phyloP scores from a whole-genome alignment of 805 yeast species.

The Cyberlindnera lachancei region DNA sequence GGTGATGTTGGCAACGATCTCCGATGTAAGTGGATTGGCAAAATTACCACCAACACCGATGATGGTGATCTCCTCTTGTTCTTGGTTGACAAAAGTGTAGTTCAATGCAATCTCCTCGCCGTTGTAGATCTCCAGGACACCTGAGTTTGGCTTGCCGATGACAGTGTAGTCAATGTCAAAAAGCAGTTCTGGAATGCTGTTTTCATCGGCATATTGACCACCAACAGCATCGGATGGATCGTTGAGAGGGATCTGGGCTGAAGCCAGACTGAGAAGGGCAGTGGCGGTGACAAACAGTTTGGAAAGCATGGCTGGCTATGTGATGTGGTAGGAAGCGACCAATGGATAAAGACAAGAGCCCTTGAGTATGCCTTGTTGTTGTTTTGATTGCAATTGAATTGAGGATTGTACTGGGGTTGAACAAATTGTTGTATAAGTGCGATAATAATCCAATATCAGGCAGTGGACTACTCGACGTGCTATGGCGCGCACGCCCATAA shows the following conservation, averaged over 20 bases:
- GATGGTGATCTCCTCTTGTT: slow-evolving; percentile 41
- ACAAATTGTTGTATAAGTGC: no score
- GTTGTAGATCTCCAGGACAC: slow-evolving; percentile 33
- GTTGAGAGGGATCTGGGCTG: slow-evolving; percentile 13
- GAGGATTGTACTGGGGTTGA: no score
- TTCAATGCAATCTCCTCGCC: slow-evolving; percentile 47
- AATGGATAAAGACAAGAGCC: no score
- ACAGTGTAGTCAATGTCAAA: slow-evolving; percentile 43
- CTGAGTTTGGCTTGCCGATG: slow-evolving; percentile 34
- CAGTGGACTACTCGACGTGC: no score
- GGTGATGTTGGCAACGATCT: slow-evolving; percentile 52
- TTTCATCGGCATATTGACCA: slow-evolving; percentile 17
- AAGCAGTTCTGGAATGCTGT: slow-evolving; percentile 30
- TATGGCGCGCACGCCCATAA: no score
- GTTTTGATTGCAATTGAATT: no score
- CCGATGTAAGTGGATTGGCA: slow-evolving; percentile 46
- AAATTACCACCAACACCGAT: slow-evolving; percentile 67
- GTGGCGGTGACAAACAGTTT: slow-evolving; percentile 9
- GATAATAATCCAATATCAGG: no score
- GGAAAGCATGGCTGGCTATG: slow-evolving; percentile 1
- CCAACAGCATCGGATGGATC: slow-evolving; percentile 10
- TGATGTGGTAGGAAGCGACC: no score
- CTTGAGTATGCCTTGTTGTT: no score
- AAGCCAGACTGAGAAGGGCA: slow-evolving; percentile 6
- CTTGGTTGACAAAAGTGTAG: slow-evolving; percentile 47